A percentile compares a stretch with the other conserved stretches of the same genome.
These are phyloP conservation scores for Hypomyces rosellus DNA, from an alignment of 2,329 filamentous ascomycete genomes.

Conservation along the genomic window DNA sequence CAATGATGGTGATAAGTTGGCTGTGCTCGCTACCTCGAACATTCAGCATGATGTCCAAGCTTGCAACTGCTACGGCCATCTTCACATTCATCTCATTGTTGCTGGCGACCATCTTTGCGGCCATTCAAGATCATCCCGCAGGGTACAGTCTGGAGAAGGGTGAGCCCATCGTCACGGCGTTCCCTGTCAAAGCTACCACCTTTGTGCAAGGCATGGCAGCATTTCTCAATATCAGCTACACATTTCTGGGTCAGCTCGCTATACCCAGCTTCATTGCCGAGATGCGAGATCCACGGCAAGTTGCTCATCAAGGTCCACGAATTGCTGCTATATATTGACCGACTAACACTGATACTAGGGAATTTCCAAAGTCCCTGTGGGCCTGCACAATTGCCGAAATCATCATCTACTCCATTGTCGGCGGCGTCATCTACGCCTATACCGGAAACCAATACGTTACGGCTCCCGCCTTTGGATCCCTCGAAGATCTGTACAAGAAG, in stretches of 20 bases:
- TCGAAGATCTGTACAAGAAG: constrained; percentile 77
- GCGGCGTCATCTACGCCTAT: constrained; percentile 76
- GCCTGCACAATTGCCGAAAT: constrained; percentile 84
- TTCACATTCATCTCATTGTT: constrained; percentile 90
- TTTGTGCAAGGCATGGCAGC: constrained; percentile 80
- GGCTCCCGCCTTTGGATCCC: constrained; percentile 77
- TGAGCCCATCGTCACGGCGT: constrained; percentile 58
- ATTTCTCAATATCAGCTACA: constrained; percentile 93
- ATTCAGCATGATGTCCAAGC: constrained; percentile 70
- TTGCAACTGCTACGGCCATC: constrained; percentile 72
- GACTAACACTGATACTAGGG: constrained; percentile 36
- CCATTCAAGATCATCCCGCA: constrained; percentile 66
- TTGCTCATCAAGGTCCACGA: neutral
- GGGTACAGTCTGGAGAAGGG: constrained; percentile 55
- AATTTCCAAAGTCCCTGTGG: constrained; percentile 91
- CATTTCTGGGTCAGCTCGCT: constrained; percentile 93
- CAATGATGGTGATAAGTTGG: constrained; percentile 70
- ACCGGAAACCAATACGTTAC: constrained; percentile 87
- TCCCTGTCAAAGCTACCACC: constrained; percentile 64
- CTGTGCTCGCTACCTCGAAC: constrained; percentile 77
- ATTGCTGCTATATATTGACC: neutral
- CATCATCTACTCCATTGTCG: constrained; percentile 77
- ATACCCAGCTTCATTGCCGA: constrained; percentile 92
- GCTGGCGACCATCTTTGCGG: constrained; percentile 76
- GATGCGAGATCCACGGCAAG: constrained; percentile 62